These are phyloP conservation scores for Saturnispora silvae DNA, from an alignment of 805 yeast species.

Conservation along the genomic window DNA sequence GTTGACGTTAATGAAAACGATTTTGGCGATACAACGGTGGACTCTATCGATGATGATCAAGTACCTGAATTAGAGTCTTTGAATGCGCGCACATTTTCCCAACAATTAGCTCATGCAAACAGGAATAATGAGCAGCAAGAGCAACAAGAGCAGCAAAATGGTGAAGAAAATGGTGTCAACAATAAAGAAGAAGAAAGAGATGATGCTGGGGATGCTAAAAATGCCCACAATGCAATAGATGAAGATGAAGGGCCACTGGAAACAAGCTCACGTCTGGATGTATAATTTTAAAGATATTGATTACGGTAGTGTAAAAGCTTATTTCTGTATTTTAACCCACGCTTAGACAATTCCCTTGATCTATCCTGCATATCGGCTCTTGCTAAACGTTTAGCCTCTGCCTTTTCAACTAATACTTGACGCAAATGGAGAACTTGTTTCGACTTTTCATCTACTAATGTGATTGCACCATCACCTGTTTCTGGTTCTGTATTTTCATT, in stretches of 20 bases:
- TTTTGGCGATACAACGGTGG: not conserved
- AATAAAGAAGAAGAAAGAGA: too few relatives aligned
- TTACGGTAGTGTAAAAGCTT: slow-evolving; percentile 63
- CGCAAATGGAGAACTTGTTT: slow-evolving; percentile 12
- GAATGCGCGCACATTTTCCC: slow-evolving; percentile 2
- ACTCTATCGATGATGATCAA: not conserved
- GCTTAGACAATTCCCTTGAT: slow-evolving; percentile 26
- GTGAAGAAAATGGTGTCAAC: not conserved
- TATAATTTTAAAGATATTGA: slow-evolving; percentile 8
- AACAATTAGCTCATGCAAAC: not conserved
- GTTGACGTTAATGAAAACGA: not conserved
- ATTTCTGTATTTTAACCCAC: slow-evolving; percentile 56
- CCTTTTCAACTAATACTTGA: slow-evolving; percentile 17
- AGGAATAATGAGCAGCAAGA: not conserved
- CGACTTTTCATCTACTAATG: slow-evolving; percentile 13
- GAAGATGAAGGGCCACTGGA: slow-evolving; percentile 9
- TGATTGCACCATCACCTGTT: slow-evolving; percentile 45
- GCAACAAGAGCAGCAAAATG: not conserved
- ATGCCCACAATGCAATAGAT: not conserved
- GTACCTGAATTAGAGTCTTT: slow-evolving; percentile 4
- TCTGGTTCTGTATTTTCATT: slow-evolving; percentile 46
- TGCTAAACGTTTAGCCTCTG: slow-evolving; percentile 36
- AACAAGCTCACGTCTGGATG: slow-evolving; percentile 10
- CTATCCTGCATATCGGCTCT: slow-evolving; percentile 11
- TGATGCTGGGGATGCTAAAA: not conserved